These are phyloP conservation scores for Epichloe scottii DNA, from an alignment of 2,329 filamentous ascomycete genomes.

Conservation along the genomic window DNA sequence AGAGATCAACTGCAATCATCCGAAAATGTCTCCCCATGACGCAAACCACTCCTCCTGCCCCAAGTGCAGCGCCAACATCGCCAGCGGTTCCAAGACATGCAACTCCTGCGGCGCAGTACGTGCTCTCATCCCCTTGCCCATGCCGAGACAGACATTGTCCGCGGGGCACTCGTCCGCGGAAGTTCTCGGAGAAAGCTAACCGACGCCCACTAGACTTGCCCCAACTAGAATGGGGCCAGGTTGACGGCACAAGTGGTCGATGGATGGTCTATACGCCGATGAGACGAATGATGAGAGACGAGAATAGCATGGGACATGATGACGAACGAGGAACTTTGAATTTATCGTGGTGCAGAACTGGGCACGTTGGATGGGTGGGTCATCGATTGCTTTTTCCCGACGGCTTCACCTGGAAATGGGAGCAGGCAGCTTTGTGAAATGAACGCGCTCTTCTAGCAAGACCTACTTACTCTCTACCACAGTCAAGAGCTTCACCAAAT, in stretches of 20 bases:
- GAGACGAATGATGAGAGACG: neutral
- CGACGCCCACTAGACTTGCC: slow-evolving; percentile 16
- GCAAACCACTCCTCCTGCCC: slow-evolving; percentile 33
- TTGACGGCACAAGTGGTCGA: too few species aligned
- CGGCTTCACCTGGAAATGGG: too few species aligned
- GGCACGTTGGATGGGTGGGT: too few species aligned
- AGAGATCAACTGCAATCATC: neutral
- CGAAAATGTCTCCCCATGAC: neutral
- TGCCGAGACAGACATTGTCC: neutral
- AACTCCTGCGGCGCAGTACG: slow-evolving; percentile 44
- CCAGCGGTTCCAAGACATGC: slow-evolving; percentile 39
- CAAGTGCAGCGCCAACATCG: slow-evolving; percentile 40
- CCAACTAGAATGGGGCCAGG: slow-evolving; percentile 13
- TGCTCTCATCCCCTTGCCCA: slow-evolving; percentile 5
- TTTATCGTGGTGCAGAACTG: neutral
- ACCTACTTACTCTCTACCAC: too few species aligned
- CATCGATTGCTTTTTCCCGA: fast-evolving
- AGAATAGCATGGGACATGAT: too few species aligned
- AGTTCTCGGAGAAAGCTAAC: neutral
- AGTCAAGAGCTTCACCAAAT: too few species aligned
- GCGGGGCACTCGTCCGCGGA: neutral
- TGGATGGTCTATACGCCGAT: neutral
- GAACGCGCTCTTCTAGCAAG: too few species aligned
- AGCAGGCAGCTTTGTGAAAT: too few species aligned
- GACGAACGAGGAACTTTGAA: neutral